Base-by-base conservation (phyloP, 208 protist genomes). In the Crithidia fasciculata region DNA sequence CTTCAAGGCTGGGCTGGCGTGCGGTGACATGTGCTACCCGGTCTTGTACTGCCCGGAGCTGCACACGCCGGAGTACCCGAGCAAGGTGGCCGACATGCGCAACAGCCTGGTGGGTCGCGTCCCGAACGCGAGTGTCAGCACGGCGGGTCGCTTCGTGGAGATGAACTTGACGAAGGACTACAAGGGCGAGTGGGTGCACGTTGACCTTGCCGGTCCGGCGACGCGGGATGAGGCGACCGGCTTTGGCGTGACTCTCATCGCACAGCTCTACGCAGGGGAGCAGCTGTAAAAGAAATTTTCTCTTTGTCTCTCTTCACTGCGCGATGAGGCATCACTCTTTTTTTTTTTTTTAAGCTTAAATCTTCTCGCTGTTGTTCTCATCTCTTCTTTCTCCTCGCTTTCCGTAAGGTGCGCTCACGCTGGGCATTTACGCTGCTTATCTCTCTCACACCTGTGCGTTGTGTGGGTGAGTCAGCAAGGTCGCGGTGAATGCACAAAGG, bases 1-100 rank as follows among this genome's bases (percentile, higher is more conserved):
- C 28, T 56, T 93, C 10, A 10, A 66, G 53, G 72, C 86, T 7
- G 87, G 93, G 15, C 68, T 74, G 55, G 49, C 36, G 10, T 92
- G 77, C 44, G 95, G 95, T 50, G 92, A 98, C 76, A 76, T 97
- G 15, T 90, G 83, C 70, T 96, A 91, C 72, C 95, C 95, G 0
- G 80, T 98, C 5, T 43, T 97, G 6, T 95, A 95, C 81, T 92
- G 88, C 79, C 95, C 95, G 19, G 92, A 98, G 86, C 83, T 96
- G 50, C 84, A 93, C 81, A 84, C 82, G 41, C 18, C 43, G 4
- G 90, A 97, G 86, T 96, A 89, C 72, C 18, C 19, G 6, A 94
- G 87, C 57, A 62, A 28, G 9, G 78, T 95, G 12, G 93, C 95
- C 0, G 92, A 97, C 58, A 81, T 67, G 68, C 71, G 70, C 13